phyloP scores from a whole-genome alignment of 2,329 filamentous ascomycete genomes.

The Paecilomyces dactylethromorphus region DNA sequence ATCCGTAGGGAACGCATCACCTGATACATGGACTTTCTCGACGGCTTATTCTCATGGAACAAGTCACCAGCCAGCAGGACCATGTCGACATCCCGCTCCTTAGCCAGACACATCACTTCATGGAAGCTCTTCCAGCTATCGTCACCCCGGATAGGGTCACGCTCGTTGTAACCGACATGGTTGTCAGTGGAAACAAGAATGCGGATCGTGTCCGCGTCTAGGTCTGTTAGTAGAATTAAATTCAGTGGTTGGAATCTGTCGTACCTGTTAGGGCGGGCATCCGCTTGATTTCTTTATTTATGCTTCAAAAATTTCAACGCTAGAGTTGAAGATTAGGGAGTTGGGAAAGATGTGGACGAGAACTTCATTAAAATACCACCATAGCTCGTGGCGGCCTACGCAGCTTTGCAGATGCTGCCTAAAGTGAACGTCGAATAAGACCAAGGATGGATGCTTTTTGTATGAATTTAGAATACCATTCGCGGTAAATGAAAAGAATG shows the following conservation, averaged over 20 bases:
- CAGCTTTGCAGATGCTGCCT: not conserved
- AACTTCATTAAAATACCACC: not conserved
- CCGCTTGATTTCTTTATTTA: not conserved
- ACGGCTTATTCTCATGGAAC: slow-evolving; percentile 98
- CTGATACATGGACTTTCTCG: slow-evolving; percentile 90
- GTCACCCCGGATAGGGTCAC: slow-evolving; percentile 87
- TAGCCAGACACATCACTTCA: slow-evolving; percentile 86
- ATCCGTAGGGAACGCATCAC: slow-evolving; percentile 91
- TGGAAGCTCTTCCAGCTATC: slow-evolving; percentile 97
- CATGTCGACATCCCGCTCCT: slow-evolving; percentile 91
- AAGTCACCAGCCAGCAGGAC: slow-evolving; percentile 85
- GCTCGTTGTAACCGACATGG: slow-evolving; percentile 94
- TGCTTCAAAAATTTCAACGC: not conserved
- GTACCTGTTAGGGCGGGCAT: slow-evolving; percentile 24
- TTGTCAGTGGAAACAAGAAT: slow-evolving; percentile 94
- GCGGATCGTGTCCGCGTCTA: slow-evolving; percentile 75
- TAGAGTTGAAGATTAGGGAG: not conserved
- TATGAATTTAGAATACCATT: not conserved
- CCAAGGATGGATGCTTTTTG: not conserved
- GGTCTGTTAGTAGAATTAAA: slow-evolving; percentile 1
- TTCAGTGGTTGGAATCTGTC: slow-evolving; percentile 1
- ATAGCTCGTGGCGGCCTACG: not conserved
- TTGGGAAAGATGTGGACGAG: not conserved
- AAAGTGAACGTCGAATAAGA: not conserved
- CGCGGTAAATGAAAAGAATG: not conserved